Evolutionary conservation across 257 asterid genomes (phyloP), one percentile per base, ranked within the genome.

Genomic region (Ajuga chamaepitys): DNA sequence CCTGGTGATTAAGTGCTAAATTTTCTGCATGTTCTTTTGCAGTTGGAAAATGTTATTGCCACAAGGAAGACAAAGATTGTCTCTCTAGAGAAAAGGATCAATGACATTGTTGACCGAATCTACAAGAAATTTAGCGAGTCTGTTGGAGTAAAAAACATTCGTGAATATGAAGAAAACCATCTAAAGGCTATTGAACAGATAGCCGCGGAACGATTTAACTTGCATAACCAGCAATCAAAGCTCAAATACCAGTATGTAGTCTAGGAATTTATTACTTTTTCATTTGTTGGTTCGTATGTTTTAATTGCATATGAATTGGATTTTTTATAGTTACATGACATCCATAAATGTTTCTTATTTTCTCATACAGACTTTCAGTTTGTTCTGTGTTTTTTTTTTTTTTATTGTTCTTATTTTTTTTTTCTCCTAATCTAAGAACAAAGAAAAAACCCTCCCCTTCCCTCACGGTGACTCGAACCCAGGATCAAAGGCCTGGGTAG

Each of bases 141-240:
- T 75, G 95, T 94, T 72, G 97, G 99, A 56, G 99, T 94, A 38
- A 81, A 76, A 37, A 90, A 85, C 77, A 90, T 94, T 63, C 95
- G 97, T 44, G 99, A 94, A 80, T 94, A 90, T 75, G 99, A 94
- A 80, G 97, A 90, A 77, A 86, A 86, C 77, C 95, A 94, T 78
- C 96, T 94, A 72, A 90, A 90, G 82, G 97, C 85, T 65, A 84
- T 83, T 62, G 93, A 88, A 77, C 85, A 88, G 66, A 85, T 83
- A 83, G 88, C 95, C 64, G 90, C 95, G 38, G 91, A 90, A 75
- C 86, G 91, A 84, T 88, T 86, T 67, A 79, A 81, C 81, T 78
- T 94, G 78, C 95, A 86, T 74, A 90, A 83, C 79, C 99, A 90
- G 83, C 95, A 86, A 68, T 87, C 99, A 11, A 94, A 94, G 81